phyloP scores from a whole-genome alignment of 495 filamentous ascomycete genomes.

The Aspergillus leporis region DNA sequence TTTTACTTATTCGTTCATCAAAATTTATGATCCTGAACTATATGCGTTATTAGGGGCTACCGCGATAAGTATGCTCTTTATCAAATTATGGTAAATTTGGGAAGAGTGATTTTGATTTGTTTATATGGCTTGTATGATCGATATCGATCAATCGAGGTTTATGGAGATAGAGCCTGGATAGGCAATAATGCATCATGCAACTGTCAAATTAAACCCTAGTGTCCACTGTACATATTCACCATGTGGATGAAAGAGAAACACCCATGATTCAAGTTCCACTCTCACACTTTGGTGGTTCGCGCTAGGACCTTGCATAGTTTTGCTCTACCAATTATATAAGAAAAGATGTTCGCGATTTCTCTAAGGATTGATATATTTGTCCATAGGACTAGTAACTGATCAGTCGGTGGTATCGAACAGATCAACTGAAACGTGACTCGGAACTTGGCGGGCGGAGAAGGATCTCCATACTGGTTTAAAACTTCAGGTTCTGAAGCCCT shows the following conservation, averaged over 20 bases:
- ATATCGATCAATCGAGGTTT: neutral
- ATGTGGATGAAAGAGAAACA: constrained; percentile 1
- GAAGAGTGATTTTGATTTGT: too few relatives aligned
- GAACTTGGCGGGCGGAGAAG: neutral
- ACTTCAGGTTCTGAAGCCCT: too few relatives aligned
- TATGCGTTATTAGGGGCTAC: neutral
- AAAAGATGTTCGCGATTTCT: neutral
- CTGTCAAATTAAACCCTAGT: neutral
- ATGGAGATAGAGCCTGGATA: neutral
- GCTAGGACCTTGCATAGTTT: neutral
- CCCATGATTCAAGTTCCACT: neutral
- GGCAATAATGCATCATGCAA: neutral
- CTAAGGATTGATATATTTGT: neutral
- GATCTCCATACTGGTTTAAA: too few relatives aligned
- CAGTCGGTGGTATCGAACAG: too few relatives aligned
- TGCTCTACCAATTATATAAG: neutral
- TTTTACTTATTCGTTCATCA: neutral
- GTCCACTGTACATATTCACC: neutral
- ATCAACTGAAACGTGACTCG: too few relatives aligned
- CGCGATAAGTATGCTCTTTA: neutral
- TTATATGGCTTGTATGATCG: neutral
- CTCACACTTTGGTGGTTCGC: neutral
- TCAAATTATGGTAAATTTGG: too few relatives aligned
- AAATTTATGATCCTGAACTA: neutral
- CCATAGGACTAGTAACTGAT: too few relatives aligned